A percentile compares a stretch with the other conserved stretches of the same genome.
Evolutionary conservation across 441 rosid genomes (phyloP).

Genomic region (Mallotus repandus): DNA sequence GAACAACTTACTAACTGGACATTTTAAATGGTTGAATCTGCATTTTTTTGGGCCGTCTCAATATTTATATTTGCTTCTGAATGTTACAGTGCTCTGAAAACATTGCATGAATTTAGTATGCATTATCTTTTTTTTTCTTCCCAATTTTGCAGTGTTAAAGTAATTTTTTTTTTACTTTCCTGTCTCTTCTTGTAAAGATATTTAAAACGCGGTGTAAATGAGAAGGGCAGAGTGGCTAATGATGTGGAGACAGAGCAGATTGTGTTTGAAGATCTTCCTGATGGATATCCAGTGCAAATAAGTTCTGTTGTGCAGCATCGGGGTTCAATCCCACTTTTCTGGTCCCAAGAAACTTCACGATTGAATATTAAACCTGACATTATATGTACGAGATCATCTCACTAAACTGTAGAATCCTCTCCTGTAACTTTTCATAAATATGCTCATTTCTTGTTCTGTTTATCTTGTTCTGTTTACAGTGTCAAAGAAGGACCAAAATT

Average conservation of each 20-base stretch:
- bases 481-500: conserved; percentile 77
- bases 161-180: neutral
- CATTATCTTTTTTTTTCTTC: neutral
- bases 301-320: conserved; percentile 95
- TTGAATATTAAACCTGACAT: conserved; percentile 93
- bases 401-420: neutral
- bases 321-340: conserved; percentile 96
- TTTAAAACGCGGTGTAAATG: conserved; percentile 93
- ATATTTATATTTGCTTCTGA: neutral
- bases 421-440: neutral
- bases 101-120: neutral
- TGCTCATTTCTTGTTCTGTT: neutral
- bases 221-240: conserved; percentile 96
- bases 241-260: conserved; percentile 99
- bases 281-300: conserved; percentile 68
- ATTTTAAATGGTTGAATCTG: neutral
- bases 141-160: neutral
- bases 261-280: conserved; percentile 84
- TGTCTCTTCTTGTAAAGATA: conserved; percentile 52
- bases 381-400: conserved; percentile 48
- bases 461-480: conserved; percentile 42
- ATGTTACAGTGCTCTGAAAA: neutral
- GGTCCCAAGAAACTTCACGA: conserved; percentile 99
- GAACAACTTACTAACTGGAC: neutral
- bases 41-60: neutral